These are phyloP conservation scores for Fraxinus angustifolia DNA, from an alignment of 305 asterid genomes.

Conservation along the genomic window DNA sequence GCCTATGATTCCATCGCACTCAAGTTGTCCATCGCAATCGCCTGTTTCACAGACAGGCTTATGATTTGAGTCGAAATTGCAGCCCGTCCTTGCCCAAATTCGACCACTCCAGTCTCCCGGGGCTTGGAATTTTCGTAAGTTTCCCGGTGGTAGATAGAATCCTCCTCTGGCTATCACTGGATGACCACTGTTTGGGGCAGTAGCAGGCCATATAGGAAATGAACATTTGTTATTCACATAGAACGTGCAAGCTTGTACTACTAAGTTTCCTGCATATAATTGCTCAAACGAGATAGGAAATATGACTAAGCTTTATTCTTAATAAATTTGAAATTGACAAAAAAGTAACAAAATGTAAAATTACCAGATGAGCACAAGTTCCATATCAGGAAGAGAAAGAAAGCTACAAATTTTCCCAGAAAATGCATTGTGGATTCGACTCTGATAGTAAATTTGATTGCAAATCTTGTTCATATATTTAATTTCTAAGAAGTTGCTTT, in stretches of 20 bases:
- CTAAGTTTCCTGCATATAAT: slow-evolving; percentile 31
- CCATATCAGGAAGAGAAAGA: slow-evolving; percentile 28
- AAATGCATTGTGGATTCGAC: slow-evolving; percentile 35
- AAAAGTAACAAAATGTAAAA: neutral
- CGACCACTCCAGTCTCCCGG: slow-evolving; percentile 82
- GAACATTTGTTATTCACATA: slow-evolving; percentile 70
- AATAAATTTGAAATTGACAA: neutral
- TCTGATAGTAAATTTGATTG: neutral
- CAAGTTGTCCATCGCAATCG: slow-evolving; percentile 64
- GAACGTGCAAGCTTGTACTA: slow-evolving; percentile 46
- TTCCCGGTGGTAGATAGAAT: slow-evolving; percentile 57
- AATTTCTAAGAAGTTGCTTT: slow-evolving; percentile 27
- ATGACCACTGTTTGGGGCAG: slow-evolving; percentile 68
- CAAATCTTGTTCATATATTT: neutral
- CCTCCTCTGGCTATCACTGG: slow-evolving; percentile 71
- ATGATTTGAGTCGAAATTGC: slow-evolving; percentile 41
- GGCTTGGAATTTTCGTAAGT: slow-evolving; percentile 25
- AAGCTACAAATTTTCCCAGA: slow-evolving; percentile 6
- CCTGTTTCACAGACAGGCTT: slow-evolving; percentile 57
- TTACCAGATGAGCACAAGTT: slow-evolving; percentile 44
- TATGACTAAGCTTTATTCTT: neutral
- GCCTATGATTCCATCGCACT: slow-evolving; percentile 61
- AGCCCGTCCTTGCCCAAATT: slow-evolving; percentile 85
- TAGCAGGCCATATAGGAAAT: slow-evolving; percentile 87
- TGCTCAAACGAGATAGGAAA: neutral